Evolutionary conservation across 2,329 filamentous ascomycete genomes (phyloP).

Genomic region (Aspergillus sp.): DNA sequence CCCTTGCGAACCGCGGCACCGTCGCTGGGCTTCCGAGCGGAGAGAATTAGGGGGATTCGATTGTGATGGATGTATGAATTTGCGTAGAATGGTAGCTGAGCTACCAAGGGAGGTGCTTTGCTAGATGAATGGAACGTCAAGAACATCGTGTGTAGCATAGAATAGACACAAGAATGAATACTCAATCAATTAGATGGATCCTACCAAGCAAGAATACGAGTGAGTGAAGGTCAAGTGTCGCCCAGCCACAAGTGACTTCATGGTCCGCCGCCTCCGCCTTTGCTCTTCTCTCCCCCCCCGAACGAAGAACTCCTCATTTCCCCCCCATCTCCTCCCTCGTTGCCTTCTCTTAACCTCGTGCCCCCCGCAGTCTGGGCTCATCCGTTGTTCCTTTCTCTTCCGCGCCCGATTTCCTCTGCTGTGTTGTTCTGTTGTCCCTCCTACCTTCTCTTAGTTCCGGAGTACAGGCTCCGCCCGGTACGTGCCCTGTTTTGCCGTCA

Average conservation of each 20-base stretch:
- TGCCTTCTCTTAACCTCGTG: not conserved
- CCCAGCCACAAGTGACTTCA: conserved; percentile 6
- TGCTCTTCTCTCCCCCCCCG: conserved; percentile 2
- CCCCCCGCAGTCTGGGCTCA: not conserved
- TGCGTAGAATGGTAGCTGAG: too few species aligned
- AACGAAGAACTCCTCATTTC: not conserved
- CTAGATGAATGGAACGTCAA: too few species aligned
- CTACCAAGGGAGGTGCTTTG: too few species aligned
- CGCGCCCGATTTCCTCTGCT: not conserved
- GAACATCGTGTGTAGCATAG: too few species aligned
- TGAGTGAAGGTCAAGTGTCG: not conserved
- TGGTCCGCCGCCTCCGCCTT: not conserved
- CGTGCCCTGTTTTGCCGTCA: not conserved
- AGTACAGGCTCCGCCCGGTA: not conserved
- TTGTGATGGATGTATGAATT: too few species aligned
- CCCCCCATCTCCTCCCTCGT: not conserved
- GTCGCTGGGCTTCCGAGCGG: too few species aligned
- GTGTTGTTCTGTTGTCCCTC: conserved; percentile 9
- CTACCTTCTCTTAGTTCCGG: conserved; percentile 1
- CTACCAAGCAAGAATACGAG: too few species aligned
- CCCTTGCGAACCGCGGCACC: too few species aligned
- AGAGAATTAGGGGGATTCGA: too few species aligned
- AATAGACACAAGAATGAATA: too few species aligned
- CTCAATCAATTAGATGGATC: not conserved
- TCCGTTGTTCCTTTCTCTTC: not conserved